These are phyloP conservation scores for Triticum timopheevii DNA, from an alignment of 176 grass and related monocot species.

Conservation along the genomic window DNA sequence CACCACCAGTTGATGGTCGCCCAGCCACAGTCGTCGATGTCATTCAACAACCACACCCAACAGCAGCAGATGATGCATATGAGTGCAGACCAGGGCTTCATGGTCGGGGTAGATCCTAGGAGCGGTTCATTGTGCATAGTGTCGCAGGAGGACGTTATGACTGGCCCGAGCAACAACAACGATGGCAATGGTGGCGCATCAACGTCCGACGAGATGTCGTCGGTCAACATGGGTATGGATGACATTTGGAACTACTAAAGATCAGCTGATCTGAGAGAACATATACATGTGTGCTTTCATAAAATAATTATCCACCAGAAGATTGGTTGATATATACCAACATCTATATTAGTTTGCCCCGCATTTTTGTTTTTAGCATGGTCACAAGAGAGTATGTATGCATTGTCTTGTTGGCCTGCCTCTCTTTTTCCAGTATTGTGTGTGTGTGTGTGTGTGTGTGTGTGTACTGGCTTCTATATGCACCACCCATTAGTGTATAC, in stretches of 20 bases:
- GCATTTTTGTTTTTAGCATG: not conserved
- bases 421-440: not conserved
- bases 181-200: not conserved
- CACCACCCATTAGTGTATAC: not conserved
- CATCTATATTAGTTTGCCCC: too few relatives aligned
- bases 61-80: not conserved
- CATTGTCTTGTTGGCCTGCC: not conserved
- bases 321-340: not conserved
- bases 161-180: not conserved
- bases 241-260: constrained; percentile 22
- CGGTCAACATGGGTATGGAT: constrained; percentile 11
- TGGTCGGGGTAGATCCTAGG: not conserved
- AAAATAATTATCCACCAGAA: not conserved
- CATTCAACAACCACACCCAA: not conserved
- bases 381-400: not conserved
- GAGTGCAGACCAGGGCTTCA: not conserved
- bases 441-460: not conserved
- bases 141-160: constrained; percentile 24
- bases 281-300: not conserved
- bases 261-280: too few relatives aligned
- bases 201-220: constrained; percentile 12
- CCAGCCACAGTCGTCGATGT: not conserved
- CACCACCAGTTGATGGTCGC: not conserved
- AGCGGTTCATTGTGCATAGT: constrained; percentile 22
- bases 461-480: not conserved